Evolutionary conservation across 805 yeast species (phyloP), one percentile per base, ranked within the genome.

Genomic region (Tetrapisispora phaffii): DNA sequence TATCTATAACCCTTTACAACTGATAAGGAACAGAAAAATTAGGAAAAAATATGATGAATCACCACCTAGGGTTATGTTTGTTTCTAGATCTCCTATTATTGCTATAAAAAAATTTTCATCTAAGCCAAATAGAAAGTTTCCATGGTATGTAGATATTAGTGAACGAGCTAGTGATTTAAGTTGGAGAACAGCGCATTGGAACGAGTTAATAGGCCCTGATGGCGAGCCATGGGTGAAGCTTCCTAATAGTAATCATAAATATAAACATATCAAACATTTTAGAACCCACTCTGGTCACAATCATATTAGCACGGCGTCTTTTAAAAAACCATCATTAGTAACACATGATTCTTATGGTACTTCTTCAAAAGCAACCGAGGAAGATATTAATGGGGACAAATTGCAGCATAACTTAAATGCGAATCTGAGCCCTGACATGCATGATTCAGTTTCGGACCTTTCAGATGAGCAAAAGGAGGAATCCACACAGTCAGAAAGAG

Each of bases 1-100:
- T 2, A 73, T 76, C 3, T 87, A 80, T 67, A 87, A 87, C 57
- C 96, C 96, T 3, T 66, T 87, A 37, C 95, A 85, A 62, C 73
- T 80, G n/a, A 77, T 87, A 23, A 67, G 96, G 46, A 82, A 86
- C 62, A 70, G 95, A 47, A 71, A 70, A 52, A 58, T 81, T 3
- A 62, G 85, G 44, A 71, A 73, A 46, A 74, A 73, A 53, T 66
- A 74, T 42, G 56, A 56, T 15, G 54, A 50, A 44, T 65, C 66
- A 20, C 65, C 67, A 31, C 72, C 76, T 2, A 69, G 72, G 34
- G 66, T 69, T 3, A 55, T 74, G 12, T 61, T 72, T 1, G 60
- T 73, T 24, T 71, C 73, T 45, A 68, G 74, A 8, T 59, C 79
- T 6, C 84, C 85, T 13, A 61, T 76, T n/a, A 80, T 87, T 2